A percentile compares a stretch with the other conserved stretches of the same genome.
Conservation (phyloP, 805 yeast species). For the Candida fluviatilis region DNA sequence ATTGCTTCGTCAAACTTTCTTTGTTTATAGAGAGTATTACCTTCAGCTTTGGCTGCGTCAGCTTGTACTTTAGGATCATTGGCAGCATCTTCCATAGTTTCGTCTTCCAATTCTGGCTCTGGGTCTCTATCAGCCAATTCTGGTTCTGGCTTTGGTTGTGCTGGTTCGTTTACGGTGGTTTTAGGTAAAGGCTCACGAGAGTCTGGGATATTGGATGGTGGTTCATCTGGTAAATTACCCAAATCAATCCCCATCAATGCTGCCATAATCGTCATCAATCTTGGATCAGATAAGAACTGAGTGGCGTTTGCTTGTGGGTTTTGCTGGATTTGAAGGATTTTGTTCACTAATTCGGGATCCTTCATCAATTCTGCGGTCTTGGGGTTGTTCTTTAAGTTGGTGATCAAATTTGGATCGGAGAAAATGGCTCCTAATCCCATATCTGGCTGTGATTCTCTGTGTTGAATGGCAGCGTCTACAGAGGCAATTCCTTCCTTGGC, state of each 20-base stretch:
- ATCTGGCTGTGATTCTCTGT: constrained; percentile 57
- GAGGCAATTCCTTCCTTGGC: constrained; percentile 78
- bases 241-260: constrained; percentile 80
- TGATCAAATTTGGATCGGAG: constrained; percentile 72
- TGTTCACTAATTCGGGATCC: constrained; percentile 78
- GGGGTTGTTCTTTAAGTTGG: constrained; percentile 76
- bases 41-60: constrained; percentile 73
- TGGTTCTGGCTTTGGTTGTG: constrained; percentile 9
- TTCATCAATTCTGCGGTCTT: constrained; percentile 82
- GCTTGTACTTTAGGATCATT: constrained; percentile 47
- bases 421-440: constrained; percentile 76
- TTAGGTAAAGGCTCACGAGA: constrained; percentile 7
- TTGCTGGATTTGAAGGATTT: constrained; percentile 54
- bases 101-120: constrained; percentile 21
- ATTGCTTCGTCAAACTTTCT: constrained; percentile 93
- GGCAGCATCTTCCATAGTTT: constrained; percentile 37
- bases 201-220: constrained; percentile 11
- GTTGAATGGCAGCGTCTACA: constrained; percentile 56
- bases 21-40: constrained; percentile 81
- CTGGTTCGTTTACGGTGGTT: constrained; percentile 12
- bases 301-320: constrained; percentile 75
- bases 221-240: constrained; percentile 34
- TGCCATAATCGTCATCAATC: constrained; percentile 85
- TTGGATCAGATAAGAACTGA: constrained; percentile 72
- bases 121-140: constrained; percentile 16